Conservation (phyloP, 1,139 yeast species). For the Arxiozyma bovina region DNA sequence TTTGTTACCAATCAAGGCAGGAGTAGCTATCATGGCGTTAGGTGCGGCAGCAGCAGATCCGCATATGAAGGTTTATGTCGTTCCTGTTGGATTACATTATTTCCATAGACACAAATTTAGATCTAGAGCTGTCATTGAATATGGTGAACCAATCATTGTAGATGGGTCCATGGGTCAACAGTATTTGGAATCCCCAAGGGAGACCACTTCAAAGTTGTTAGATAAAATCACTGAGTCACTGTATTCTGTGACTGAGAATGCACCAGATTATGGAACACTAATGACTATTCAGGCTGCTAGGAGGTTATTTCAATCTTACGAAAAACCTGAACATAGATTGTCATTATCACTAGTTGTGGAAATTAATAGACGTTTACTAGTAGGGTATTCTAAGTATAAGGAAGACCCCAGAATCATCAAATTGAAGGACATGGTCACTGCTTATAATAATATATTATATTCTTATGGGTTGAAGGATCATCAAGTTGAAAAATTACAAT, state of each 20-base stretch:
- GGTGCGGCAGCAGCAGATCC: slow-evolving; percentile 79
- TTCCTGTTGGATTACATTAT: slow-evolving; percentile 95
- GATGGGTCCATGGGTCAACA: slow-evolving; percentile 45
- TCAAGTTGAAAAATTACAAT: slow-evolving; percentile 51
- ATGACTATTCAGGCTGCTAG: slow-evolving; percentile 92
- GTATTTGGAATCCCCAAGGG: slow-evolving; percentile 56
- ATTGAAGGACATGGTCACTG: slow-evolving; percentile 51
- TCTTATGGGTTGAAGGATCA: slow-evolving; percentile 80
- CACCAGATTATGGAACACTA: slow-evolving; percentile 86
- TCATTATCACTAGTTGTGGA: slow-evolving; percentile 82
- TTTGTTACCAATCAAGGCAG: slow-evolving; percentile 84
- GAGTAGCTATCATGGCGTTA: slow-evolving; percentile 95
- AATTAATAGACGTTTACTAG: slow-evolving; percentile 75
- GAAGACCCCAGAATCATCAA: slow-evolving; percentile 61
- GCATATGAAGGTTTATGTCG: slow-evolving; percentile 66
- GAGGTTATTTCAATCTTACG: slow-evolving; percentile 72
- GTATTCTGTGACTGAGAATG: slow-evolving; percentile 82
- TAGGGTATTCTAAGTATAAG: slow-evolving; percentile 67
- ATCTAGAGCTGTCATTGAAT: slow-evolving; percentile 89
- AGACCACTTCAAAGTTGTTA: slow-evolving; percentile 63
- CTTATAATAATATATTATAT: slow-evolving; percentile 59
- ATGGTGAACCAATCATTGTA: slow-evolving; percentile 66
- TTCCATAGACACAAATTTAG: slow-evolving; percentile 93
- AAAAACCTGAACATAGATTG: slow-evolving; percentile 39
- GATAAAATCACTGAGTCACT: slow-evolving; percentile 66